phyloP scores from a whole-genome alignment of 768 basidiomycete genomes.

The Phylloporus sp. region DNA sequence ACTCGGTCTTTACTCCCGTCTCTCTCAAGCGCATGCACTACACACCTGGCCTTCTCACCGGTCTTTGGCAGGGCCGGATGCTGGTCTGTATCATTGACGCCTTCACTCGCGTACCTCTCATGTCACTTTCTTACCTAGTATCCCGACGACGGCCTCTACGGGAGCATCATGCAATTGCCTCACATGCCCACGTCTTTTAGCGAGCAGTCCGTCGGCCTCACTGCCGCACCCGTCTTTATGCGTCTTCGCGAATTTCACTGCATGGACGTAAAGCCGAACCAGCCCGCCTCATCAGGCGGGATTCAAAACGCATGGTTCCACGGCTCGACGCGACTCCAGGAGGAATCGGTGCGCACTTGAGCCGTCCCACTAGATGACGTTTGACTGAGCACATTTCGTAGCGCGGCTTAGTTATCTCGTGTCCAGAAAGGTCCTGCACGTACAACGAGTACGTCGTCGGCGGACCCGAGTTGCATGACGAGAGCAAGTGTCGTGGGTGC shows the following conservation, averaged over 20 bases:
- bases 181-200: slow-evolving; percentile 29
- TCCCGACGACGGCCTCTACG: slow-evolving; percentile 18
- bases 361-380: not conserved
- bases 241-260: slow-evolving; percentile 53
- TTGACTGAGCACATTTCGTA: slow-evolving; percentile 4
- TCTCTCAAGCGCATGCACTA: slow-evolving; percentile 36
- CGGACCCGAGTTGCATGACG: slow-evolving; percentile 39
- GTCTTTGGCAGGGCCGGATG: slow-evolving; percentile 61
- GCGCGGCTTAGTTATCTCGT: slow-evolving; percentile 22
- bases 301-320: slow-evolving; percentile 42
- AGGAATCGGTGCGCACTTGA: slow-evolving; percentile 23
- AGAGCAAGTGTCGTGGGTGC: slow-evolving; percentile 34
- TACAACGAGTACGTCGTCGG: slow-evolving; percentile 43
- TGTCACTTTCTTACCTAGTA: slow-evolving; percentile 10
- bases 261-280: slow-evolving; percentile 35
- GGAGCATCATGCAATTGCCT: slow-evolving; percentile 13
- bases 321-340: slow-evolving; percentile 11
- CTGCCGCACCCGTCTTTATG: slow-evolving; percentile 52
- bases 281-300: slow-evolving; percentile 31
- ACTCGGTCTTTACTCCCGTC: slow-evolving; percentile 29
- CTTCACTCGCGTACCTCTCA: rapidly evolving
- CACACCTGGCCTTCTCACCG: slow-evolving; percentile 47
- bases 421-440: slow-evolving; percentile 20
- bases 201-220: slow-evolving; percentile 34
- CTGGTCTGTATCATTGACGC: slow-evolving; percentile 40